Conservation (phyloP, 306 rosid species). For the Acmispon strigosus region DNA sequence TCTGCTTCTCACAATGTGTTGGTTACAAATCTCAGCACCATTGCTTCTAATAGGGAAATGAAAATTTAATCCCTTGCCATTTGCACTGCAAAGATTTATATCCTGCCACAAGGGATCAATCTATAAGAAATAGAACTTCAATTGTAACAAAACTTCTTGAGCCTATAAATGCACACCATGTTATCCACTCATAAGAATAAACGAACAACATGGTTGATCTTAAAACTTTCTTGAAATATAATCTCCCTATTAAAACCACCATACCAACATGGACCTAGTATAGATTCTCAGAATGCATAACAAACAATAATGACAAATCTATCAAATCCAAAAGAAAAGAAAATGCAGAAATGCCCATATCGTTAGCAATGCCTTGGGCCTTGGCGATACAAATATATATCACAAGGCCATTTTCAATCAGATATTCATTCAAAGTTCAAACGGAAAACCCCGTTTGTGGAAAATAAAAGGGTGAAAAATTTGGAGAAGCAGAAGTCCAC, state of each 20-base stretch:
- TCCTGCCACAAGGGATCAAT: constrained; percentile 41
- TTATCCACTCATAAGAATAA: neutral
- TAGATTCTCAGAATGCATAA: constrained; percentile 5
- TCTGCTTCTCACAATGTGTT: constrained; percentile 14
- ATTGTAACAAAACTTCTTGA: constrained; percentile 7
- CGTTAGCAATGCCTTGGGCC: neutral
- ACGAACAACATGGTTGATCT: neutral
- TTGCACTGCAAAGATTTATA: constrained; percentile 25
- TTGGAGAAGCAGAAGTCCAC: neutral
- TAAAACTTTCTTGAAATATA: neutral
- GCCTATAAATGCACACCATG: constrained; percentile 2
- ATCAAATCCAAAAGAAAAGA: neutral
- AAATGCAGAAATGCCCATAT: neutral
- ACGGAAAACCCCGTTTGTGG: constrained; percentile 2
- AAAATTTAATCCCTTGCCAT: constrained; percentile 27
- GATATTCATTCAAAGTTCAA: neutral
- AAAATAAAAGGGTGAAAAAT: neutral
- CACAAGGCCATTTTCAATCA: constrained; percentile 14
- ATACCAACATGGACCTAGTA: neutral
- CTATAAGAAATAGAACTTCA: constrained; percentile 24
- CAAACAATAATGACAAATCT: constrained; percentile 15
- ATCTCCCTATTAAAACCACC: neutral
- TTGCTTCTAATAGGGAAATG: constrained; percentile 32
- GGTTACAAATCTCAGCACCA: constrained; percentile 34
- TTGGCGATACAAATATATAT: constrained; percentile 4